A percentile compares a stretch with the other conserved stretches of the same genome.
Conservation (phyloP, 2,329 filamentous ascomycete genomes). For the Fusarium secorum region DNA sequence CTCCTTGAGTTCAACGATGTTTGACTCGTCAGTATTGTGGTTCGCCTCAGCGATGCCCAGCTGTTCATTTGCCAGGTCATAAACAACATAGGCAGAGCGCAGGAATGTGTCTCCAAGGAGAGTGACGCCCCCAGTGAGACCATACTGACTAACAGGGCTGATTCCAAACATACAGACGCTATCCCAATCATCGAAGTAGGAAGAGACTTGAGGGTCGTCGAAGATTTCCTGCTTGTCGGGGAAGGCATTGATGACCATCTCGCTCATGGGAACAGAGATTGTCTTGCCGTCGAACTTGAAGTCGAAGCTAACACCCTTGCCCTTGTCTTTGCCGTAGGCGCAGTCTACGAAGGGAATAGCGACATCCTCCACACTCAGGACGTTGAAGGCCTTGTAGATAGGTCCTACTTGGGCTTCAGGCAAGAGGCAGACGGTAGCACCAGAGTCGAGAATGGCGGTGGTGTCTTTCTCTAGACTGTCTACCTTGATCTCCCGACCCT, state of each 20-base stretch:
- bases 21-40: slow-evolving; percentile 53
- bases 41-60: slow-evolving; percentile 63
- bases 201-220: slow-evolving; percentile 47
- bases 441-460: slow-evolving; percentile 77
- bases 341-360: slow-evolving; percentile 64
- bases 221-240: slow-evolving; percentile 49
- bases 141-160: slow-evolving; percentile 51
- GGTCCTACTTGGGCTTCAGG: slow-evolving; percentile 64
- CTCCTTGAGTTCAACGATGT: slow-evolving; percentile 56
- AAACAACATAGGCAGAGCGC: slow-evolving; percentile 65
- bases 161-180: slow-evolving; percentile 64
- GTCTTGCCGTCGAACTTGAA: slow-evolving; percentile 60
- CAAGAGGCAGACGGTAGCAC: slow-evolving; percentile 74
- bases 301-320: slow-evolving; percentile 55
- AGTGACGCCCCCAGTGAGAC: slow-evolving; percentile 45
- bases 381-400: slow-evolving; percentile 62
- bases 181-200: slow-evolving; percentile 50
- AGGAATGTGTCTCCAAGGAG: slow-evolving; percentile 68
- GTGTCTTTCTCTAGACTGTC: slow-evolving; percentile 57
- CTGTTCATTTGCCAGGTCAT: slow-evolving; percentile 60
- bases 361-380: slow-evolving; percentile 50
- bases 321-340: slow-evolving; percentile 53
- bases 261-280: slow-evolving; percentile 60
- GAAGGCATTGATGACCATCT: slow-evolving; percentile 60
- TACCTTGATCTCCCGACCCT: slow-evolving; percentile 45